Base-by-base conservation (phyloP, 495 filamentous ascomycete species). In the Aeminium ludgeri region DNA sequence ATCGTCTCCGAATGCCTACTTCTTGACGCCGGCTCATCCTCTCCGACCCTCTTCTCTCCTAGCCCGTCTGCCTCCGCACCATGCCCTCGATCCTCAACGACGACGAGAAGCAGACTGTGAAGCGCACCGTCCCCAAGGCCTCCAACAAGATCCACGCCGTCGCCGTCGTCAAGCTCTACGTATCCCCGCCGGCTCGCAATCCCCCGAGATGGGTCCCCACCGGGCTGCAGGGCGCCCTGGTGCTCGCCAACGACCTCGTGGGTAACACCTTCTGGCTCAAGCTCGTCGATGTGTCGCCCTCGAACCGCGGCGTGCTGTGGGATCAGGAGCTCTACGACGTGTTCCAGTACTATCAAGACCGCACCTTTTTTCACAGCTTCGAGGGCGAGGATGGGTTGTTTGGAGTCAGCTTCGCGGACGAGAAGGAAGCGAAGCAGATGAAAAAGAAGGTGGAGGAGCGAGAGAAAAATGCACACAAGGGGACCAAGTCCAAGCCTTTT, bases 201-300 rank as follows among this genome's bases (percentile, higher is more conserved):
- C 76, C 67, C 85, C 23, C 23, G 8, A 25, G 23, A 25, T 97
- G 89, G 89, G 82, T 75, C 15, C 91, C 86, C 57, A 93, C 91
- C 2, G 89, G 91, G 15, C 63, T 97, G 36, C 87, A 93, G 57
- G 89, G 89, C 13, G 89, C 89, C 34, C 72, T 72, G n/a, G 89
- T 96, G 15, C 70, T 97, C 41, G 82, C 85, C 38, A 86, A 97
- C 59, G 89, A 97, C 56, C 56, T 87, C 23, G 85, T 96, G 15
- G 89, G 89, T 41, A 79, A 91, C 55, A 94, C 91, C 2, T 89
- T 83, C 59, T 97, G 89, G 82, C 62, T 97, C 45, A 97, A 97
- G 63, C 64, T 97, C 58, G 89, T 97, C 36, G 89, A 97, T 62
- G 73, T 97, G 41, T 92, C 82, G 57, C 70, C 80, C 27, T 66